Evolutionary conservation across 768 basidiomycete genomes (phyloP), one percentile per base, ranked within the genome.

Genomic region (Hericium alpestre): DNA sequence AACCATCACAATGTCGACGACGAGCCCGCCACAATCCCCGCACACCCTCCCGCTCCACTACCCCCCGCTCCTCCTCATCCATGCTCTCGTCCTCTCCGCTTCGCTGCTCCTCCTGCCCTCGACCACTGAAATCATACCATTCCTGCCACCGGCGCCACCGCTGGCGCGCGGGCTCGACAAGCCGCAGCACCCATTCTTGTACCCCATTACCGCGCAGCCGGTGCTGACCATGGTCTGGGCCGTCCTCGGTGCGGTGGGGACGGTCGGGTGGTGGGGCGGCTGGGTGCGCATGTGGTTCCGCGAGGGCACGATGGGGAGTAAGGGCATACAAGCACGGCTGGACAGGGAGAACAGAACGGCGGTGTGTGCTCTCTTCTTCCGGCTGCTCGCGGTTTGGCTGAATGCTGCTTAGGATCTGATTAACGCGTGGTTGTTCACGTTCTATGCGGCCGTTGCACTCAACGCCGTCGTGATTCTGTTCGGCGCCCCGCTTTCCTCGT

Each of bases 221-320:
- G 67, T 74, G 4, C 65, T 69, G 39, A 89, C 88, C 0, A 67
- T 87, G 55, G 57, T 71, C 4, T 89, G 82, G 71, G 69, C 83
- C 40, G 77, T 77, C 52, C 59, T 70, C 0, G 90, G 88, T 1
- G 74, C 77, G 1, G 62, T 67, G 4, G 57, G 87, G 2, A 65
- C 87, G 38, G 77, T 86, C 63, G 70, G 72, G 10, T 89, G 85
- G 83, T 93, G 89, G 87, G 83, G 78, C 1, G 79, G 78, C 3
- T 84, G 80, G 75, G 65, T 90, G 61, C 73, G 81, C 57, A 64
- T 71, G 22, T 87, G 84, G 86, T 77, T 72, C 66, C 73, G 74
- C 39, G 67, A 74, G 37, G 76, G 76, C 8, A 68, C 75, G 3
- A 68, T 74, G 38, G 73, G 73, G 13, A 74, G 79, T 59, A 72